Evolutionary conservation across 2,329 filamentous ascomycete genomes (phyloP).

Genomic region (Fusarium burgessii): DNA sequence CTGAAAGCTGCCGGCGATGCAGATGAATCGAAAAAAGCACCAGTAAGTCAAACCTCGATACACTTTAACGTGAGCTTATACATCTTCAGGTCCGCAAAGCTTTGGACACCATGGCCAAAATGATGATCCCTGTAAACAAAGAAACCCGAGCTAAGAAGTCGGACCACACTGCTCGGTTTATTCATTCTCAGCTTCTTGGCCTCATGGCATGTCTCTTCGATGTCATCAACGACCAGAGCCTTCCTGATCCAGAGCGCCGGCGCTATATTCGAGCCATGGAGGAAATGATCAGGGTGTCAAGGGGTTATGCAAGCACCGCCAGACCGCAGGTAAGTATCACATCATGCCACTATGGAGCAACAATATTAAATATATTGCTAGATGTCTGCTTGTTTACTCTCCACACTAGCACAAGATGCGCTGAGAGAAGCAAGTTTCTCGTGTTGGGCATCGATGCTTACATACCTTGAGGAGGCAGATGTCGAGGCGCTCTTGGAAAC

Average conservation of each 20-base stretch:
- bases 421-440: slow-evolving; percentile 84
- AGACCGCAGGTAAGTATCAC: slow-evolving; percentile 79
- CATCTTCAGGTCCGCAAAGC: slow-evolving; percentile 59
- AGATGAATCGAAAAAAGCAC: slow-evolving; percentile 64
- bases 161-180: slow-evolving; percentile 77
- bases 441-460: slow-evolving; percentile 86
- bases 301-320: slow-evolving; percentile 78
- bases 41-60: slow-evolving; percentile 60
- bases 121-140: slow-evolving; percentile 55
- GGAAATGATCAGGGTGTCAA: slow-evolving; percentile 85
- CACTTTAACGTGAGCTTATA: slow-evolving; percentile 42
- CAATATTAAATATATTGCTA: slow-evolving; percentile 51
- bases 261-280: slow-evolving; percentile 85
- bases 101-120: slow-evolving; percentile 59
- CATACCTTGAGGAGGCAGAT: slow-evolving; percentile 80
- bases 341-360: background rate
- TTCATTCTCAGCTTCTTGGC: slow-evolving; percentile 86
- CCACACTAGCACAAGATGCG: slow-evolving; percentile 79
- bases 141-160: slow-evolving; percentile 61
- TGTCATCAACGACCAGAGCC: slow-evolving; percentile 76
- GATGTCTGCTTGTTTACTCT: slow-evolving; percentile 93
- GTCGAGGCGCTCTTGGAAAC: slow-evolving; percentile 85
- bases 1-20: slow-evolving; percentile 82
- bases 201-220: slow-evolving; percentile 87
- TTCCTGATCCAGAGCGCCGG: slow-evolving; percentile 74